These are phyloP conservation scores for Hemileccinum impolitum DNA, from an alignment of 768 basidiomycete species.

Conservation along the genomic window DNA sequence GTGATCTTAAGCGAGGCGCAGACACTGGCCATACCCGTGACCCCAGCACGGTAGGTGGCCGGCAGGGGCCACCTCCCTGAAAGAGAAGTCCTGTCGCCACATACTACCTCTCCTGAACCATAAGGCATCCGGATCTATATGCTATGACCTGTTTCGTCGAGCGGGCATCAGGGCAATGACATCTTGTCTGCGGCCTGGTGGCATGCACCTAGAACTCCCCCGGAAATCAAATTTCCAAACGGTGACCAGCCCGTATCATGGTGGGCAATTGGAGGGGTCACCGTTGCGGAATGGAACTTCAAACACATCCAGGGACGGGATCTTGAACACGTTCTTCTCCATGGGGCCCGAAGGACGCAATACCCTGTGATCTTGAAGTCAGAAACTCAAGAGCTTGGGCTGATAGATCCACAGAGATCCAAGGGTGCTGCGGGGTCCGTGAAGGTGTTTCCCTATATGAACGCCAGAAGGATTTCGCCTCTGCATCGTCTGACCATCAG, in stretches of 20 bases:
- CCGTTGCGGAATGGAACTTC: conserved; percentile 4
- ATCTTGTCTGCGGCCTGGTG: not conserved
- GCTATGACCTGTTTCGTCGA: conserved; percentile 4
- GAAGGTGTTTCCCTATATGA: conserved; percentile 8
- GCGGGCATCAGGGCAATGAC: conserved; percentile 3
- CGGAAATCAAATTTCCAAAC: not conserved
- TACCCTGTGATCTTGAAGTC: not conserved
- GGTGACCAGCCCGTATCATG: not conserved
- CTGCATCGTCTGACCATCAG: conserved; percentile 4
- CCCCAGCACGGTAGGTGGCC: conserved; percentile 11
- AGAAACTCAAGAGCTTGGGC: not conserved
- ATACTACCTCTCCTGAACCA: conserved; percentile 6
- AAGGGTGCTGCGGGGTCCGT: not conserved
- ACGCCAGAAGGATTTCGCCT: not conserved
- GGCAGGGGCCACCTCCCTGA: conserved; percentile 3
- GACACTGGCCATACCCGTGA: conserved; percentile 16
- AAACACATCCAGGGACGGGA: not conserved
- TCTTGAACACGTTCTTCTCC: not conserved
- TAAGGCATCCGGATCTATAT: conserved; percentile 3
- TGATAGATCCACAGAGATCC: conserved; percentile 7
- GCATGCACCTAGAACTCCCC: not conserved
- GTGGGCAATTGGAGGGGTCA: not conserved
- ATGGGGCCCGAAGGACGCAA: not conserved
- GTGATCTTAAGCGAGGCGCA: conserved; percentile 20
- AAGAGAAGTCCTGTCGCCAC: conserved; percentile 7